These are phyloP conservation scores for Aureobasidium leucospermi DNA, from an alignment of 2,329 filamentous ascomycete genomes.

Conservation along the genomic window DNA sequence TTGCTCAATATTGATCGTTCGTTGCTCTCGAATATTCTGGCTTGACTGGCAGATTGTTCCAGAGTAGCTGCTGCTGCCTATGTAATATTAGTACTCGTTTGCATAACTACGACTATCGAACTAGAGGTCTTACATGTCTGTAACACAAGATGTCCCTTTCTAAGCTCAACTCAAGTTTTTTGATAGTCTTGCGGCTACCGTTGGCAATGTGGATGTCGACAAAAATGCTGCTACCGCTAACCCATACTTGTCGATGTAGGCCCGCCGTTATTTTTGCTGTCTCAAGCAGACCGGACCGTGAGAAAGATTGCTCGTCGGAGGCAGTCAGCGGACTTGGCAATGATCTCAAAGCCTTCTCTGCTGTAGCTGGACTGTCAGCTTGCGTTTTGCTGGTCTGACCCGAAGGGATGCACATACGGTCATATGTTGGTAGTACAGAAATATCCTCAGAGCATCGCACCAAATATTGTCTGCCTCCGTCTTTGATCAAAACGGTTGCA, in stretches of 20 bases:
- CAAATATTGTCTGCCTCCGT: constrained; percentile 41
- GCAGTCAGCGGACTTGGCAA: constrained; percentile 45
- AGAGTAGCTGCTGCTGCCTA: constrained; percentile 42
- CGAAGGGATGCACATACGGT: constrained; percentile 33
- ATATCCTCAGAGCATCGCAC: constrained; percentile 45
- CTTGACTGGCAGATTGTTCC: constrained; percentile 43
- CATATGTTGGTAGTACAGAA: constrained; percentile 46
- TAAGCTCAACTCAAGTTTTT: constrained; percentile 44
- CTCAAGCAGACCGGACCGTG: constrained; percentile 35
- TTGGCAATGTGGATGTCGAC: constrained; percentile 48
- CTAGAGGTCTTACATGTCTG: constrained; percentile 35
- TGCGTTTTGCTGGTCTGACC: neutral
- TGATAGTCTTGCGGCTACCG: constrained; percentile 42
- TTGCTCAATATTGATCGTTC: constrained; percentile 42
- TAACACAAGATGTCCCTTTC: constrained; percentile 46
- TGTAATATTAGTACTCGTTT: constrained; percentile 17
- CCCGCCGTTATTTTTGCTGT: constrained; percentile 44
- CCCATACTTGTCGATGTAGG: constrained; percentile 52
- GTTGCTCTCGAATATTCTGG: constrained; percentile 46
- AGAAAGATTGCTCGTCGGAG: constrained; percentile 39
- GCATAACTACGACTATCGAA: no score
- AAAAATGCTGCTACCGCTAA: constrained; percentile 49
- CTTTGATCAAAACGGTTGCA: constrained; percentile 40
- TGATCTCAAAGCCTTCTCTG: constrained; percentile 48
- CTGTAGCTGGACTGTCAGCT: constrained; percentile 21